A percentile compares a stretch with the other conserved stretches of the same genome.
Evolutionary conservation across 2,329 filamentous ascomycete species (phyloP).

Genomic region (Penicillium sp.): DNA sequence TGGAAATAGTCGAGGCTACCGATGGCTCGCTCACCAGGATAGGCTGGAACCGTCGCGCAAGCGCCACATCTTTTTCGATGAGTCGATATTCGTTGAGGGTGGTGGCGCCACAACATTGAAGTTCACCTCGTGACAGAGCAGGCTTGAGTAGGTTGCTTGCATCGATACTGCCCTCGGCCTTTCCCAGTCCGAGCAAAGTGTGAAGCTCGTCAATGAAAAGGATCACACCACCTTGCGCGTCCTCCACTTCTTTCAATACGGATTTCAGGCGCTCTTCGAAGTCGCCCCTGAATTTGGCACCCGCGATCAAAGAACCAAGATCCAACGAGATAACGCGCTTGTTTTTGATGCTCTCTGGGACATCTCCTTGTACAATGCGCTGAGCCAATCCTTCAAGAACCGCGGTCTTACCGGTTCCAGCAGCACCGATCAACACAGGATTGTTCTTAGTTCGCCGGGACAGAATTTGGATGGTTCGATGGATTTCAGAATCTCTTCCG

Average conservation of each 20-base stretch:
- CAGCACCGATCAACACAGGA: constrained; percentile 85
- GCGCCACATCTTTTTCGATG: constrained; percentile 93
- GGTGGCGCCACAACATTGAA: constrained; percentile 93
- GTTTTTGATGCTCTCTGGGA: constrained; percentile 92
- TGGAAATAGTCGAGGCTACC: constrained; percentile 90
- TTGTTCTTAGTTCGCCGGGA: constrained; percentile 94
- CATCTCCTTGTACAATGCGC: constrained; percentile 85
- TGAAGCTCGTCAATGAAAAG: constrained; percentile 95
- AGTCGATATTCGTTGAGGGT: constrained; percentile 86
- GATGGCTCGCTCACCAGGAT: constrained; percentile 89
- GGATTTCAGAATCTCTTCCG: constrained; percentile 84
- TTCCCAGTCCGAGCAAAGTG: constrained; percentile 83
- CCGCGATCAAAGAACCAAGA: constrained; percentile 87
- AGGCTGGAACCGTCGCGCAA: constrained; percentile 89
- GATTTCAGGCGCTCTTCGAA: constrained; percentile 93
- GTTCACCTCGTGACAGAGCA: constrained; percentile 82
- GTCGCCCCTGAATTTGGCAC: constrained; percentile 91
- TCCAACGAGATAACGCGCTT: constrained; percentile 86
- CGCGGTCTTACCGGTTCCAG: constrained; percentile 90
- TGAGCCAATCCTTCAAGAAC: constrained; percentile 86
- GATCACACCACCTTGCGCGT: constrained; percentile 84
- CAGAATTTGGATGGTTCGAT: constrained; percentile 88
- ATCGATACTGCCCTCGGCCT: constrained; percentile 94
- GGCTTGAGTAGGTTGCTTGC: constrained; percentile 93
- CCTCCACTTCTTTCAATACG: constrained; percentile 84